phyloP scores from a whole-genome alignment of 441 rosid genomes.

The Croton setiger region DNA sequence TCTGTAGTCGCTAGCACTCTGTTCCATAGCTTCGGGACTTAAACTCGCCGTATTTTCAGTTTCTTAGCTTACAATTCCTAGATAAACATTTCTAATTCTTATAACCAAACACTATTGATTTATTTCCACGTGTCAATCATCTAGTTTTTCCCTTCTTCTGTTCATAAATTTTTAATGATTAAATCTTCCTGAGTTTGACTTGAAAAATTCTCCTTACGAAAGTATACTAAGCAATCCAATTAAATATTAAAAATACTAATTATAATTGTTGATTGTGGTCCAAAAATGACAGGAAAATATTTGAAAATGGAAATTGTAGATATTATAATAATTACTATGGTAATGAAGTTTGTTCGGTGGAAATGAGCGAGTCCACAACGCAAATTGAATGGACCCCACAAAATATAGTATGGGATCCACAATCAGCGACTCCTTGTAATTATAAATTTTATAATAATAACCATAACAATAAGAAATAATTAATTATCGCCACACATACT shows the following conservation, averaged over 20 bases:
- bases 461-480: no score
- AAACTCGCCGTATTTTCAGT: constrained; percentile 29
- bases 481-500: no score
- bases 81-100: not conserved
- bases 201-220: not conserved
- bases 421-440: not conserved
- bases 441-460: no score
- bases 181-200: not conserved
- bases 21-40: constrained; percentile 47
- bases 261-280: not conserved
- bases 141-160: not conserved
- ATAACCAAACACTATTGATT: not conserved
- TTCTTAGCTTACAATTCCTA: constrained; percentile 12
- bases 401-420: constrained; percentile 2
- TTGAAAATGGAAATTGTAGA: no score
- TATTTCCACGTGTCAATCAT: constrained; percentile 1
- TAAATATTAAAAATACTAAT: not conserved
- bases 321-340: no score
- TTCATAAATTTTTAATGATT: no score
- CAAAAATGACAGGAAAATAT: not conserved
- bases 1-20: constrained; percentile 24
- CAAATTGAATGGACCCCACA: not conserved
- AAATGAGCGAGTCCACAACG: not conserved
- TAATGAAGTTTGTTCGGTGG: not conserved
- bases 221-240: not conserved